These are phyloP conservation scores for Hypomontagnella submonticulosa DNA, from an alignment of 495 filamentous ascomycete species.

Conservation along the genomic window DNA sequence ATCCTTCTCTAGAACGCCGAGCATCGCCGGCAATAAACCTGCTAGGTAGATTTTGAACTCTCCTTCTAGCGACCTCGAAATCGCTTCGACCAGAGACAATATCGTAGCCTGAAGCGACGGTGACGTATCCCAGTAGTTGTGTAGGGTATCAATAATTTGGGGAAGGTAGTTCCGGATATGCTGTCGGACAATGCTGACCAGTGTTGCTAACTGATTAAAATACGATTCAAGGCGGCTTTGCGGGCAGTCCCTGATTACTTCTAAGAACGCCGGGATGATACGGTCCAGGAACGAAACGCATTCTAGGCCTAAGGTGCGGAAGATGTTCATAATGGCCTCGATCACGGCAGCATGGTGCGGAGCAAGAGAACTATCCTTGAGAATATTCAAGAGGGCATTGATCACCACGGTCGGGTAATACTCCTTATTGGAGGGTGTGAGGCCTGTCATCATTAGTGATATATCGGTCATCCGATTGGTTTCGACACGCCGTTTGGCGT, in stretches of 20 bases:
- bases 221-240: constrained; percentile 84
- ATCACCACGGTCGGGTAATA: constrained; percentile 99
- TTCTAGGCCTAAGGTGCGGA: constrained; percentile 92
- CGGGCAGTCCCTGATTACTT: constrained; percentile 82
- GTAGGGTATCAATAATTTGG: constrained; percentile 82
- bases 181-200: constrained; percentile 94
- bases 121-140: constrained; percentile 84
- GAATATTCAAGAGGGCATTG: constrained; percentile 88
- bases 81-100: constrained; percentile 87
- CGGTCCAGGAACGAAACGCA: constrained; percentile 93
- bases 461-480: constrained; percentile 84
- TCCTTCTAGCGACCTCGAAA: constrained; percentile 91
- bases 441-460: constrained; percentile 94
- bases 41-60: constrained; percentile 98
- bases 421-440: constrained; percentile 97
- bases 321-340: constrained; percentile 98
- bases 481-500: constrained; percentile 69
- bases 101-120: constrained; percentile 88
- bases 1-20: constrained; percentile 91
- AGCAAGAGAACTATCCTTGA: constrained; percentile 86
- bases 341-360: constrained; percentile 96
- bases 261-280: constrained; percentile 92
- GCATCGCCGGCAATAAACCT: constrained; percentile 87
- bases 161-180: constrained; percentile 91
- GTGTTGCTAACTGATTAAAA: constrained; percentile 92